These are phyloP conservation scores for Passalora sequoiae DNA, from an alignment of 2,329 filamentous ascomycete species.

Conservation along the genomic window DNA sequence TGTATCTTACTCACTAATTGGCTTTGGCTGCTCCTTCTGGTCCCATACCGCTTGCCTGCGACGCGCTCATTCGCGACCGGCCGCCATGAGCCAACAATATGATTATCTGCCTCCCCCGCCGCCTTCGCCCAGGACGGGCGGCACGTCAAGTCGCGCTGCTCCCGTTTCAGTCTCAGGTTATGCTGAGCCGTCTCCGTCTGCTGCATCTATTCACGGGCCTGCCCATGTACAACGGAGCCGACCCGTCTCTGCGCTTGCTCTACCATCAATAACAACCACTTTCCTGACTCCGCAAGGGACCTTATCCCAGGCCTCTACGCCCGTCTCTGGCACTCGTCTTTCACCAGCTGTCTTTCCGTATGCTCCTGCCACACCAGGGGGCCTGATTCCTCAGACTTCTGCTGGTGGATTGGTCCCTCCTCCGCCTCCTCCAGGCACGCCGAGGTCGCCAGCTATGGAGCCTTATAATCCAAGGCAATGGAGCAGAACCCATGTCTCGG, in stretches of 20 bases:
- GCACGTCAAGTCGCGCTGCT: constrained; percentile 17
- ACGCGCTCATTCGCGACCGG: constrained; percentile 20
- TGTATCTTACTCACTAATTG: constrained; percentile 12
- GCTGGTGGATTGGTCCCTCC: constrained; percentile 13
- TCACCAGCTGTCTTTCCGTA: constrained; percentile 24
- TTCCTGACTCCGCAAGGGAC: constrained; percentile 28
- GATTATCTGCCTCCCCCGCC: constrained; percentile 28
- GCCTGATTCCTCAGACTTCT: constrained; percentile 21
- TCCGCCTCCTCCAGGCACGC: constrained; percentile 24
- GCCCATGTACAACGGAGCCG: constrained; percentile 1
- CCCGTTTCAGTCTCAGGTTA: constrained; percentile 7
- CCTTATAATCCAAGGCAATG: constrained; percentile 50
- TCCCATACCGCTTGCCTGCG: constrained; percentile 18
- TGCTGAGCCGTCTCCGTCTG: constrained; percentile 27
- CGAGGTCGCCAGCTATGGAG: constrained; percentile 27
- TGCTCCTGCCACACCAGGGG: constrained; percentile 23
- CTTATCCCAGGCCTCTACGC: constrained; percentile 32
- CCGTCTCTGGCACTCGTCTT: constrained; percentile 34
- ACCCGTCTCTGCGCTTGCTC: constrained; percentile 15
- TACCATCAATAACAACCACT: constrained; percentile 26
- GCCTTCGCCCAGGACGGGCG: constrained; percentile 19
- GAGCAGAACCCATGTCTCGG: constrained; percentile 37
- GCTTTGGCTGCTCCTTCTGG: constrained; percentile 13
- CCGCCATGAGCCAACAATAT: constrained; percentile 31
- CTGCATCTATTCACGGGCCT: constrained; percentile 21